These are phyloP conservation scores for Ceratocystis cacaofunesta DNA, from an alignment of 2,329 filamentous ascomycete species.

Conservation along the genomic window DNA sequence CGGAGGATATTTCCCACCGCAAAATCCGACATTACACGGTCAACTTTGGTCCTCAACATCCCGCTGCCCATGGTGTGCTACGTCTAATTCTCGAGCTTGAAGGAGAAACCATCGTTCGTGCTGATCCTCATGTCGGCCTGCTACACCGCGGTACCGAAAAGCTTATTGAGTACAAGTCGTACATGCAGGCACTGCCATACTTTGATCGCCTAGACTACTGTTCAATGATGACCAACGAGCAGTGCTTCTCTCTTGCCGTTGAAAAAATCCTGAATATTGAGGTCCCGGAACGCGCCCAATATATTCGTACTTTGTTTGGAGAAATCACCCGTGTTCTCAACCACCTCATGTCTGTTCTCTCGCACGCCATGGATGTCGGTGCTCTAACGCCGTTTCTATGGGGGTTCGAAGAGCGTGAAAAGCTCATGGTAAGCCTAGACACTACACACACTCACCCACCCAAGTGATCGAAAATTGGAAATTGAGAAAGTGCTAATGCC, in stretches of 20 bases:
- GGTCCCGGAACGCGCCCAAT: constrained; percentile 89
- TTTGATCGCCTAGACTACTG: constrained; percentile 98
- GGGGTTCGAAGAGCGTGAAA: constrained; percentile 99
- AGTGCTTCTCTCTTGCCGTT: constrained; percentile 87
- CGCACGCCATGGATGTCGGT: constrained; percentile 98
- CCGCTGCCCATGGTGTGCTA: constrained; percentile 93
- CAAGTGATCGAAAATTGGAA: neutral
- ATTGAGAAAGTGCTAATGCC: neutral
- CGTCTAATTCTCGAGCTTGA: constrained; percentile 94
- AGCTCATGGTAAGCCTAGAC: constrained; percentile 69
- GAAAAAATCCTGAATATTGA: constrained; percentile 98
- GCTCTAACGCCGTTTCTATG: constrained; percentile 95
- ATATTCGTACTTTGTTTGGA: constrained; percentile 86
- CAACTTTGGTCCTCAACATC: constrained; percentile 98
- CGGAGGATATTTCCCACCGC: constrained; percentile 42
- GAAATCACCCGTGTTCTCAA: constrained; percentile 91
- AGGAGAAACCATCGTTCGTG: constrained; percentile 92
- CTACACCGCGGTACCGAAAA: constrained; percentile 97
- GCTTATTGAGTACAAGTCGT: constrained; percentile 99
- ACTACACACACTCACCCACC: neutral
- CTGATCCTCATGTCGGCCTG: constrained; percentile 91
- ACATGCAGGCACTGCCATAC: constrained; percentile 93
- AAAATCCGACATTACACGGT: constrained; percentile 98
- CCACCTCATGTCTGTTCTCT: constrained; percentile 94
- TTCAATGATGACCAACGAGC: constrained; percentile 99